phyloP scores from a whole-genome alignment of 441 rosid genomes.

The Adansonia grandidieri region DNA sequence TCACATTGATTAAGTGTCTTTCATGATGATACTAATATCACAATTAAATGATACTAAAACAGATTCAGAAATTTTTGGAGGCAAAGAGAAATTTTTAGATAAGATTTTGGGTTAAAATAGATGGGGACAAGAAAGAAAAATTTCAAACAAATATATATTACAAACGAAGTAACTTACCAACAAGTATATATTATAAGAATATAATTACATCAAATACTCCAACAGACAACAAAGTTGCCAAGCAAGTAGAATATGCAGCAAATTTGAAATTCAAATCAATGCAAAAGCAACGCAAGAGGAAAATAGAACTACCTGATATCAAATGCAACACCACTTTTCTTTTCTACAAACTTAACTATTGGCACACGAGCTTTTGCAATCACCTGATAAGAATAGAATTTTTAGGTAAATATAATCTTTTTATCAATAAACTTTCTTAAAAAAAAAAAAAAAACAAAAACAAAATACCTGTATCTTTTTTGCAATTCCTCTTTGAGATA shows the following conservation, averaged over 20 bases:
- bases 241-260: not conserved
- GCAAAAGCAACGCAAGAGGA: conserved; percentile 12
- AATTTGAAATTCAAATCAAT: not conserved
- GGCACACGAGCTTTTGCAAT: conserved; percentile 95
- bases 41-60: not conserved
- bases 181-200: not conserved
- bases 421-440: conserved; percentile 24
- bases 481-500: conserved; percentile 79
- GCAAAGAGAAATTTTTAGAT: not conserved
- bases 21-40: not conserved
- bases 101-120: not conserved
- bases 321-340: conserved; percentile 73
- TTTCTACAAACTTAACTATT: conserved; percentile 84
- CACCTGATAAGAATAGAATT: conserved; percentile 49
- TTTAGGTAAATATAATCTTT: not conserved
- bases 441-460: conserved; percentile 8
- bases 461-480: conserved; percentile 67
- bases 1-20: not conserved
- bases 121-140: not conserved
- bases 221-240: not conserved
- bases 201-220: not conserved
- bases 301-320: conserved; percentile 66
- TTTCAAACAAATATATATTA: conserved; percentile 2
- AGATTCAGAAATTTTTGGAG: not conserved
- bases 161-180: not conserved